phyloP scores from a whole-genome alignment of 2,329 filamentous ascomycete species.

The Colletotrichum sidae region DNA sequence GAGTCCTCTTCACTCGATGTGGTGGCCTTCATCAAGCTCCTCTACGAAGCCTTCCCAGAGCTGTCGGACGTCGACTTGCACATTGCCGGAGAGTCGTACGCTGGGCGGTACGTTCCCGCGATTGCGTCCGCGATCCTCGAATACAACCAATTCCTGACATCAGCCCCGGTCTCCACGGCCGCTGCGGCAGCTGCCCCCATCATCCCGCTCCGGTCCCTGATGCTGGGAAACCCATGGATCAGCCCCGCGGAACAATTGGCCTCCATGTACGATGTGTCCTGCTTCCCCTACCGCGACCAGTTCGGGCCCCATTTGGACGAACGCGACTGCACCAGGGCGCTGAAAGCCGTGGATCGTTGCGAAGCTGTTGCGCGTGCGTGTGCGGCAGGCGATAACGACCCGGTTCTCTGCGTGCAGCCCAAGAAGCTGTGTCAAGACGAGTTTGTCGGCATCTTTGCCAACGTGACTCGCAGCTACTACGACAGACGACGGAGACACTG shows the following conservation, averaged over 20 bases:
- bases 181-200: background rate
- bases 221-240: constrained; percentile 22
- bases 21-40: constrained; percentile 13
- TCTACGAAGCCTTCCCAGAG: constrained; percentile 16
- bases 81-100: constrained; percentile 18
- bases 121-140: constrained; percentile 12
- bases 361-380: constrained; percentile 6
- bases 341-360: constrained; percentile 1
- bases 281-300: background rate
- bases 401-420: constrained; percentile 17
- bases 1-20: constrained; percentile 6
- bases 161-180: background rate
- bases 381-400: background rate
- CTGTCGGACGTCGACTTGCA: constrained; percentile 8
- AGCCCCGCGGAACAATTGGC: constrained; percentile 5
- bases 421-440: constrained; percentile 4
- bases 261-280: constrained; percentile 25
- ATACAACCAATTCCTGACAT: constrained; percentile 16
- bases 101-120: constrained; percentile 16
- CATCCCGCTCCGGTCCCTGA: constrained; percentile 15
- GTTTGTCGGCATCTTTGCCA: constrained; percentile 16
- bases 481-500: constrained; percentile 16
- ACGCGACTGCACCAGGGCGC: constrained; percentile 6
- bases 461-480: constrained; percentile 17
- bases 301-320: constrained; percentile 4